Base-by-base conservation (phyloP, 2,329 filamentous ascomycete genomes). In the Trichoderma asperellum region DNA sequence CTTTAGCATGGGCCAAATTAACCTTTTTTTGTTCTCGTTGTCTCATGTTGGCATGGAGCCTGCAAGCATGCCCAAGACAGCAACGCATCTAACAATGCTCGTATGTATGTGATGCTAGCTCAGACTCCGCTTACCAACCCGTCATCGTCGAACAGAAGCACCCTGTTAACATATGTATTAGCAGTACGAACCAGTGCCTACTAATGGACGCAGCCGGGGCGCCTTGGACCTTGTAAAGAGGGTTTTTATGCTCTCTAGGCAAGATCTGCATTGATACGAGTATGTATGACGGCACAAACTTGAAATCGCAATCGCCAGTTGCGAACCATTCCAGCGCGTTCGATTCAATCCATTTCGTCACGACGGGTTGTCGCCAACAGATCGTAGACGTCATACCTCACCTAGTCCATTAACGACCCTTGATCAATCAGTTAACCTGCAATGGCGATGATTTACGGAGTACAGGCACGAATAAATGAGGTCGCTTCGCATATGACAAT, bases 371-470 rank as follows among this genome's bases (percentile, higher is more conserved):
- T 63, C 35, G 7, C 35, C 40, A 12, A 12, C 7, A 29, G 2
- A 52, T 35, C 49, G 37, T 61, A 52, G 29, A 68, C 66, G 66
- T 63, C 66, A 68, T 63, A 43, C 37, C 27, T 63, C 32, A 47
- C 34, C 27, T 37, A 21, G 37, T 37, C 6, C 47, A 18, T 27
- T 37, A 21, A 37, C 40, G 18, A 52, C 34, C 37, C 21, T 43
- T n/a, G 32, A 4, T 24, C 16, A 5, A 59, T 35, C 21, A 29
- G 10, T 49, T 58, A 49, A 40, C 55, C 27, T 16, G 10, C 64
- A 52, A 6, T 21, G 40, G 64, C 5, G 40, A 52, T 59, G 40
- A 59, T 67, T 35, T 35, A 24, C n/a, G n/a, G n/a, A n/a, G n/a
- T n/a, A n/a, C 40, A 67, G 64, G 64, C 55, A 67, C 64, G 16